Evolutionary conservation across 2,329 filamentous ascomycete species (phyloP).

Genomic region (Colletotrichum sp.): DNA sequence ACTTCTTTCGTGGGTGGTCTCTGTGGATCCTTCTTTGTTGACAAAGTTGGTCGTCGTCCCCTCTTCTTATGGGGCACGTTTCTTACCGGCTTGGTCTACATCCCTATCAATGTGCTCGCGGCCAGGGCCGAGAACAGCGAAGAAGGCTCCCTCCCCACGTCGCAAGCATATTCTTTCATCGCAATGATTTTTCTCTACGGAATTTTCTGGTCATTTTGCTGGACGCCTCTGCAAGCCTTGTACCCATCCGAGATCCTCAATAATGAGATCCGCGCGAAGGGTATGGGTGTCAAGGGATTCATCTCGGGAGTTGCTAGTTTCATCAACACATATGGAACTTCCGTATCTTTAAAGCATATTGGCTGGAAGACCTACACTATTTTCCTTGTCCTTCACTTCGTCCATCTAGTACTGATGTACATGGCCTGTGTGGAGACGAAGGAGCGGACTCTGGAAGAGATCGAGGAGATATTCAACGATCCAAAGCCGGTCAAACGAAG

Average conservation of each 20-base stretch:
- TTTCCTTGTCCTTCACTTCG: constrained; percentile 46
- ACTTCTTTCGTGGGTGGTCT: constrained; percentile 47
- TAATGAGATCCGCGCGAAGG: constrained; percentile 40
- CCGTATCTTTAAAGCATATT: constrained; percentile 44
- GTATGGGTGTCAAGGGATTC: constrained; percentile 46
- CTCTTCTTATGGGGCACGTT: constrained; percentile 50
- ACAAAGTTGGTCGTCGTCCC: constrained; percentile 50
- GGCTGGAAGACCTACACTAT: constrained; percentile 50
- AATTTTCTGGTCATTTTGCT: constrained; percentile 48
- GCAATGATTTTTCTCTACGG: constrained; percentile 48
- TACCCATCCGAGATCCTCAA: constrained; percentile 41
- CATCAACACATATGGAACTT: constrained; percentile 45
- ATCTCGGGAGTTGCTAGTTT: constrained; percentile 33
- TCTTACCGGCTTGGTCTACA: constrained; percentile 26
- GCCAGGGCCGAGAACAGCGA: constrained; percentile 21
- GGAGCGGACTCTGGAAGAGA: constrained; percentile 59
- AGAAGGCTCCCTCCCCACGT: background rate
- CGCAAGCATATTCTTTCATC: constrained; percentile 21
- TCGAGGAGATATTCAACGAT: constrained; percentile 60
- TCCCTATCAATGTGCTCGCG: constrained; percentile 36
- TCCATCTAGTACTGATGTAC: constrained; percentile 23
- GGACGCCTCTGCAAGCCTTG: constrained; percentile 49
- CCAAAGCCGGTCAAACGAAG: constrained; percentile 22
- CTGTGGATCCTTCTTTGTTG: constrained; percentile 43
- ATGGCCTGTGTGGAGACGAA: constrained; percentile 49